Evolutionary conservation across 2,329 filamentous ascomycete species (phyloP), one percentile per base, ranked within the genome.

Genomic region (Cercospora sp.): DNA sequence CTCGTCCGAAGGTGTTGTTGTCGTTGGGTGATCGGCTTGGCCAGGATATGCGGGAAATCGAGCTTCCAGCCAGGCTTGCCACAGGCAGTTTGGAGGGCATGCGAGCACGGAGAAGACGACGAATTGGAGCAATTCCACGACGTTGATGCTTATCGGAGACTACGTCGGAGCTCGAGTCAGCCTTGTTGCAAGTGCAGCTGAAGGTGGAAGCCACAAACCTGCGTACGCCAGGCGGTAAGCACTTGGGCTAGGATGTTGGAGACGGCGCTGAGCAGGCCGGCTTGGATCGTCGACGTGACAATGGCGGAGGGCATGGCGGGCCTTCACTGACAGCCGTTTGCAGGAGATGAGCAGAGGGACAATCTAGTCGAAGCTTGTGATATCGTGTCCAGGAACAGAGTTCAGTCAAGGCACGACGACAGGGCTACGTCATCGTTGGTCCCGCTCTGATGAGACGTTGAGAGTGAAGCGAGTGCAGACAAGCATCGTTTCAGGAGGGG

Each of bases 61-160:
- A 5, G 85, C 82, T 80, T 97, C 93, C 63, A 97, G 85, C 76
- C 86, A 91, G 48, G 87, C 85, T 83, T 96, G 93, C 93, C 93
- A 97, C 74, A 92, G 77, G 76, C 93, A 92, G 80, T 97, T 97
- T 55, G 91, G 91, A 2, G 93, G 93, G 48, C 89, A 90, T 79
- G 86, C 90, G 67, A 96, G 77, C 36, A 91, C 76, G 71, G 89
- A 87, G 82, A 90, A 96, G 63, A 92, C 76, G 62, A 91, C 81
- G 79, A 96, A 97, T 77, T 93, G 91, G 72, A 93, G 81, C 53
- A 96, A 84, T 3, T 90, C 87, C 5, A 86, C 80, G 80, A 85
- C 85, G 79, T 93, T 87, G 73, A 96, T 82, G 26, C 82, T 79
- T 63, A 91, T 69, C 23, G 70, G 67, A 8, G 26, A 68, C 74